Conservation (phyloP, 177 flowering plant species). For the Vitis hybrid region DNA sequence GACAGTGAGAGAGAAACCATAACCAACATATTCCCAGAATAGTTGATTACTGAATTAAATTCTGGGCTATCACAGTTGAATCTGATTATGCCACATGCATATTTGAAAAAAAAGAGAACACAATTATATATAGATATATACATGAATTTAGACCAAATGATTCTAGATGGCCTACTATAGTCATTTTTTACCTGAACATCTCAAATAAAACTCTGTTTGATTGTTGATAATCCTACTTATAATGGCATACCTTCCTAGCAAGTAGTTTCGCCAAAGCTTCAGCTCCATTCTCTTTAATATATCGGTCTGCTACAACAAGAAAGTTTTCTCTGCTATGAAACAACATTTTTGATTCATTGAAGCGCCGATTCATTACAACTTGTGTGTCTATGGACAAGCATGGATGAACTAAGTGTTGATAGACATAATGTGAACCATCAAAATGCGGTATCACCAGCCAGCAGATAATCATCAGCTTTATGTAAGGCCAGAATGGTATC, state of each 20-base stretch:
- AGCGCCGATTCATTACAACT: neutral
- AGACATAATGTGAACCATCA: conserved; percentile 29
- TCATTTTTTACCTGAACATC: no score
- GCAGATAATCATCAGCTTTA: conserved; percentile 25
- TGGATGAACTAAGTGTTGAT: conserved; percentile 28
- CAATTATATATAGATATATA: no score
- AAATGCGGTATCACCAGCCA: conserved; percentile 29
- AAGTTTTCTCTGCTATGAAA: conserved; percentile 8
- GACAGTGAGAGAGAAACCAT: no score
- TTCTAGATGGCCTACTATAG: no score
- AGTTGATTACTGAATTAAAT: no score
- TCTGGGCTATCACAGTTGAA: no score
- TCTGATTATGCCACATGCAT: no score
- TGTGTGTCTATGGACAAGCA: conserved; percentile 12
- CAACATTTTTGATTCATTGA: conserved; percentile 1
- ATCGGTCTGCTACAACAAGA: conserved; percentile 22
- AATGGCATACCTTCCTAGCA: conserved; percentile 21
- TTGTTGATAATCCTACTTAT: no score
- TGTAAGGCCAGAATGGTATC: conserved; percentile 31
- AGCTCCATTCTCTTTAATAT: conserved; percentile 31
- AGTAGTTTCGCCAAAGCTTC: conserved; percentile 32
- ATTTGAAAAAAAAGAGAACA: no score
- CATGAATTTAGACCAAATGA: no score
- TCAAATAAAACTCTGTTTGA: no score
- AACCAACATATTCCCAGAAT: no score